phyloP scores from a whole-genome alignment of 371 early-diverging fungal genomes.

The Mortierella polycephala region DNA sequence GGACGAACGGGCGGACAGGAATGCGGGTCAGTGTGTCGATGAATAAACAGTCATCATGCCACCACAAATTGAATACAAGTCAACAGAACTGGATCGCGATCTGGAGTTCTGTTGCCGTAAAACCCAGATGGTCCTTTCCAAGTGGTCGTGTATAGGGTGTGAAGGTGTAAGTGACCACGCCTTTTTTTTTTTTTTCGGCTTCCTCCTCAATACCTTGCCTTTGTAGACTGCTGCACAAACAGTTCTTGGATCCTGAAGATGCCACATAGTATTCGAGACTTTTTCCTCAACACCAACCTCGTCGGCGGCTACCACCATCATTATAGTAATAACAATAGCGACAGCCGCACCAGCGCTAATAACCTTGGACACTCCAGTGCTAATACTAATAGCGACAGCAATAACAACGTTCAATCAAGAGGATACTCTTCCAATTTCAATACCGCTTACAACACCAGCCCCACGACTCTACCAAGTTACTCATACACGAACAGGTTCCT shows the following conservation, averaged over 20 bases:
- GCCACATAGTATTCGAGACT: slow-evolving; percentile 35
- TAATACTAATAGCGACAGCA: slow-evolving; percentile 6
- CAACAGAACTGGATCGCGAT: no score
- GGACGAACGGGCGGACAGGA: no score
- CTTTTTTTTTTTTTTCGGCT: neutral
- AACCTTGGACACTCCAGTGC: neutral
- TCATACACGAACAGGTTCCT: slow-evolving; percentile 14
- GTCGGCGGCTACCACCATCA: slow-evolving; percentile 1
- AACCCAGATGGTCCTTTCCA: no score
- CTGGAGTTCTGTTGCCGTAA: no score
- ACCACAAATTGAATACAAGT: no score
- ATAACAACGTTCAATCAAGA: slow-evolving; percentile 8
- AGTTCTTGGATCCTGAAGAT: neutral
- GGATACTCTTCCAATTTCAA: slow-evolving; percentile 16
- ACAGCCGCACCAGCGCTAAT: neutral
- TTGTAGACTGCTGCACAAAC: neutral
- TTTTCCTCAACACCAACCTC: slow-evolving; percentile 14
- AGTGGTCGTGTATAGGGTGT: no score
- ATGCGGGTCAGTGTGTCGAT: no score
- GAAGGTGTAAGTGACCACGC: no score
- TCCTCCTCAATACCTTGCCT: neutral
- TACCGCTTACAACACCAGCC: slow-evolving; percentile 23
- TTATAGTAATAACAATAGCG: slow-evolving; percentile 2
- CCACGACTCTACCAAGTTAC: slow-evolving; percentile 6
- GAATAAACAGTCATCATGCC: no score